phyloP scores from a whole-genome alignment of 176 grass and related monocot genomes.

The Otatea glauca region DNA sequence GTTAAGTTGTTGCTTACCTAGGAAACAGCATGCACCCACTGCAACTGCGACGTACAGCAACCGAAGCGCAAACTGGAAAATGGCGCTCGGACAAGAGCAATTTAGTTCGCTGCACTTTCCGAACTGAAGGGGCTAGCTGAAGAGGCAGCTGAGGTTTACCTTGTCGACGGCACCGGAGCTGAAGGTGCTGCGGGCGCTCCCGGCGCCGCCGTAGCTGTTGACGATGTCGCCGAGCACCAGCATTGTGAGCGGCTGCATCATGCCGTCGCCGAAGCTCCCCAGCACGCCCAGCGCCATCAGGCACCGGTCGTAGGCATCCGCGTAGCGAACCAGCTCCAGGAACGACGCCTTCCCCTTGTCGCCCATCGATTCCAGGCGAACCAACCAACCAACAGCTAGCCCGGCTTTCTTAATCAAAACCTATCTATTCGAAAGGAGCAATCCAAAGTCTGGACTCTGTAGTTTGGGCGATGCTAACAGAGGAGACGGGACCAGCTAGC shows the following conservation, averaged over 20 bases:
- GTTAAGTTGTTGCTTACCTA: slow-evolving; percentile 27
- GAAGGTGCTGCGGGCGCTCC: slow-evolving; percentile 4
- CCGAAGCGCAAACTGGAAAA: slow-evolving; percentile 58
- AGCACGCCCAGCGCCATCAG: slow-evolving; percentile 50
- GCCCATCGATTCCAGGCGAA: too few species aligned
- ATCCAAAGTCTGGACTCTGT: too few species aligned
- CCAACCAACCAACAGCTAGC: too few species aligned
- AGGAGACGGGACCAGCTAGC: too few species aligned
- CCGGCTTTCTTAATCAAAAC: too few species aligned
- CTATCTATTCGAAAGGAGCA: too few species aligned
- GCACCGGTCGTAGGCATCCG: slow-evolving; percentile 42
- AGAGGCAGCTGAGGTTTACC: not conserved
- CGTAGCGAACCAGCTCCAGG: slow-evolving; percentile 34
- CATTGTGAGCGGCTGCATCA: slow-evolving; percentile 61
- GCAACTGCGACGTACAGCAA: slow-evolving; percentile 51
- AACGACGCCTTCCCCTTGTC: too few species aligned
- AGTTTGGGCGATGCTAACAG: too few species aligned
- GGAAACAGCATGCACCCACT: slow-evolving; percentile 44
- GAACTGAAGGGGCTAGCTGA: not conserved
- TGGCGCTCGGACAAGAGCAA: not conserved
- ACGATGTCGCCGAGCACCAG: slow-evolving; percentile 56
- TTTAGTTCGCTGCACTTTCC: not conserved
- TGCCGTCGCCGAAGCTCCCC: slow-evolving; percentile 62
- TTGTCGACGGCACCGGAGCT: slow-evolving; percentile 41
- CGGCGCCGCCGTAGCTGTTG: slow-evolving; percentile 51